Evolutionary conservation across 352 stramenopile species (phyloP), one percentile per base, ranked within the genome.

Genomic region (Phytophthora fragariaefolia): DNA sequence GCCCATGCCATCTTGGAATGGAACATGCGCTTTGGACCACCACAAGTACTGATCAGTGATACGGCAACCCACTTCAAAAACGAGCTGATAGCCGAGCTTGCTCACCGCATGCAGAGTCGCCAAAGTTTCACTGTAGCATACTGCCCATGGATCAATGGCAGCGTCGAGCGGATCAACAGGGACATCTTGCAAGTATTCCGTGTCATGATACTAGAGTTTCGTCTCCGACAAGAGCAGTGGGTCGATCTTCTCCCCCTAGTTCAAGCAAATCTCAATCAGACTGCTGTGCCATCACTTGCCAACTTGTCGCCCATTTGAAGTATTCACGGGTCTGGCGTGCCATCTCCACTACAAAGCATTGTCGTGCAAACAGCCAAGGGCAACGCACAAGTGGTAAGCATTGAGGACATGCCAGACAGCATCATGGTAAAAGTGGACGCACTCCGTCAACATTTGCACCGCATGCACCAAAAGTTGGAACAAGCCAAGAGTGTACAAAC

Each of bases 101-200:
- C 10, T 22, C 27, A 22, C 13, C 49, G 18, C 8, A 18, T 56
- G 27, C 30, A 56, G 28, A 26, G 40, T 47, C 40, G 40, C 1
- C 40, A 47, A 47, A 26, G 32, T 0, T 58, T 46, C 22, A 58
- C 56, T 18, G 32, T 66, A 3, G 34, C 64, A 1, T 80, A 76
- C 60, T 55, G 13, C 2, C 71, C 68, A 17, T 78, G 71, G 71
- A 69, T 71, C n/a, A 77, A 75, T 46, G 71, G 63, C 3, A 69
- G 59, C 12, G 53, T 77, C 8, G 63, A 77, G 45, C 48, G 74
- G 0, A n/a, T 78, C 4, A 80, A 80, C 20, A 55, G 60, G 2
- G 66, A 80, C 43, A 38, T 74, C 4, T n/a, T 79, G 0, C 60
- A 80, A 54, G 71, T 78, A n/a, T 17, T 76, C 2, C 34, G 69